Conservation (phyloP, 164 flowering plant genomes). For the Paratinospora sagittata region DNA sequence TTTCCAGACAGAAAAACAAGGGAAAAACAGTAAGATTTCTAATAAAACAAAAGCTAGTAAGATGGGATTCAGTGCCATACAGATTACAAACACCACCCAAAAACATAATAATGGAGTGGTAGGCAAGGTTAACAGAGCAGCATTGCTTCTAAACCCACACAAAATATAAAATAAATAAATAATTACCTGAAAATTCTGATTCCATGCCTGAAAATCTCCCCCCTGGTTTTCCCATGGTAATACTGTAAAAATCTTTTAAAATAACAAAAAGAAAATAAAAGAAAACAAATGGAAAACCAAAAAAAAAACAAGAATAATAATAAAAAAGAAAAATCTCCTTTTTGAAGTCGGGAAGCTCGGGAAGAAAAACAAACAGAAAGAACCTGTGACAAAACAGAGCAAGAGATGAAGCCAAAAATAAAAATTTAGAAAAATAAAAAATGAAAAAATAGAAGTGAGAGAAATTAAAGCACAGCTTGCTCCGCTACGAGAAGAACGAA, state of each 20-base stretch:
- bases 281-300: background rate
- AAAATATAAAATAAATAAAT: background rate
- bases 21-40: background rate
- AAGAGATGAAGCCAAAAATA: background rate
- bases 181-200: constrained; percentile 21
- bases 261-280: background rate
- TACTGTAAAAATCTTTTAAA: background rate
- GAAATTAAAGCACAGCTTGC: too few species aligned
- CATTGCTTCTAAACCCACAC: constrained; percentile 4
- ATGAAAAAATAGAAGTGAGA: background rate
- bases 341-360: background rate
- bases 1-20: background rate
- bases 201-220: constrained; percentile 20
- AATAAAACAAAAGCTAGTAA: background rate
- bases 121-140: background rate
- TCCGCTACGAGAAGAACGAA: background rate
- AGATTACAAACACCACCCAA: background rate
- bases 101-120: background rate
- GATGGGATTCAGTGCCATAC: background rate
- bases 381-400: background rate
- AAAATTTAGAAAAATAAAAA: background rate
- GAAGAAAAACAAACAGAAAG: background rate
- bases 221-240: constrained; percentile 17
- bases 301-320: background rate
- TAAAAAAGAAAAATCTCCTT: background rate